phyloP scores from a whole-genome alignment of 2,329 filamentous ascomycete genomes.

The Polychaeton citri region DNA sequence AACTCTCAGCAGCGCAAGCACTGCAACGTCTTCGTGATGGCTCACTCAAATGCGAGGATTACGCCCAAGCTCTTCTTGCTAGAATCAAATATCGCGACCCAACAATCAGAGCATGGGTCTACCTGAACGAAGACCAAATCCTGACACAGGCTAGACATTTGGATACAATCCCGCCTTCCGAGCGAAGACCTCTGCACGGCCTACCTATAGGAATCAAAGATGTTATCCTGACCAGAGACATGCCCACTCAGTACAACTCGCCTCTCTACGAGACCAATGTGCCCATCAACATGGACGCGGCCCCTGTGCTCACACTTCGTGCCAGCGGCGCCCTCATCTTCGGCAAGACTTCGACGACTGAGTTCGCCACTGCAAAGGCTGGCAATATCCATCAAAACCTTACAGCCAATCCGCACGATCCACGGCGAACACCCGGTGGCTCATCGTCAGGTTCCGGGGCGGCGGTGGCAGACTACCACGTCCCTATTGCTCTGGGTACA shows the following conservation, averaged over 20 bases:
- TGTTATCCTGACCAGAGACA: conserved; percentile 45
- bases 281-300: conserved; percentile 40
- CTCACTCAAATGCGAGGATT: conserved; percentile 35
- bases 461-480: conserved; percentile 52
- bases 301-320: conserved; percentile 38
- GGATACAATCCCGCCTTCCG: conserved; percentile 33
- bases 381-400: conserved; percentile 33
- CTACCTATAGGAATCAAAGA: conserved; percentile 48
- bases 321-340: conserved; percentile 45
- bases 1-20: no score
- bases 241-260: conserved; percentile 46
- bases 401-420: conserved; percentile 46
- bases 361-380: conserved; percentile 45
- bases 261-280: conserved; percentile 36
- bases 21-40: no score
- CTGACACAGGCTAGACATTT: conserved; percentile 37
- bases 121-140: conserved; percentile 33
- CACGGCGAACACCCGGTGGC: conserved; percentile 46
- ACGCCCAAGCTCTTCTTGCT: conserved; percentile 34
- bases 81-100: conserved; percentile 33
- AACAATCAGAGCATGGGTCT: conserved; percentile 38
- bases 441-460: conserved; percentile 55
- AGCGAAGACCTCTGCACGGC: conserved; percentile 44
- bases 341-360: conserved; percentile 48
- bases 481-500: conserved; percentile 47